These are phyloP conservation scores for Datisca glomerata DNA, from an alignment of 306 rosid species.

Conservation along the genomic window DNA sequence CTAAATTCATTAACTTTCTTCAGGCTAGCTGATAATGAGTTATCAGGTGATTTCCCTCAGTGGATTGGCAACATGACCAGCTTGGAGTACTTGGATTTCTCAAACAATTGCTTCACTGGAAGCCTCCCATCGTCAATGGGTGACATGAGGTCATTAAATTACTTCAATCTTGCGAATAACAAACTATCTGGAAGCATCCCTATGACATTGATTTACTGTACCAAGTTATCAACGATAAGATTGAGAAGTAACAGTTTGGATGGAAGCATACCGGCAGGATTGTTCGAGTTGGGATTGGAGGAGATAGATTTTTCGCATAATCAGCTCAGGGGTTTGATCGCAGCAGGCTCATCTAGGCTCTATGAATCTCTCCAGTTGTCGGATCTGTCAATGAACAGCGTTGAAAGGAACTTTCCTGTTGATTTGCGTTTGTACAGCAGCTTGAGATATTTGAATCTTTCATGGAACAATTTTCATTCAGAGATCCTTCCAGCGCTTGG, in stretches of 20 bases:
- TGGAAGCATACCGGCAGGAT: constrained; percentile 63
- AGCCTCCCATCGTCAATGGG: constrained; percentile 43
- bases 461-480: constrained; percentile 75
- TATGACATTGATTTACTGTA: constrained; percentile 31
- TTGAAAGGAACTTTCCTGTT: constrained; percentile 53
- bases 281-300: constrained; percentile 63
- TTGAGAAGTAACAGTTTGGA: constrained; percentile 43
- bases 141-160: constrained; percentile 31
- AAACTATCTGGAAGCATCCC: constrained; percentile 59
- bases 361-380: constrained; percentile 36
- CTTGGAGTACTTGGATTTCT: constrained; percentile 46
- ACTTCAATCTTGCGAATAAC: constrained; percentile 44
- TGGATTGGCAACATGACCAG: constrained; percentile 64
- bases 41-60: constrained; percentile 36
- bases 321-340: constrained; percentile 46
- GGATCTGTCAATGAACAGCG: constrained; percentile 62
- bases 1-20: constrained; percentile 33
- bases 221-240: constrained; percentile 30
- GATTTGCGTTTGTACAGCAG: constrained; percentile 52
- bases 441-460: constrained; percentile 57
- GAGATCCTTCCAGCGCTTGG: constrained; percentile 64
- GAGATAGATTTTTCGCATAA: constrained; percentile 59
- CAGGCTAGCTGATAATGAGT: constrained; percentile 33
- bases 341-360: constrained; percentile 43
- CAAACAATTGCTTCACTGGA: constrained; percentile 50